Evolutionary conservation across 208 protist species (phyloP).

Genomic region (Trypanosoma rangeli): DNA sequence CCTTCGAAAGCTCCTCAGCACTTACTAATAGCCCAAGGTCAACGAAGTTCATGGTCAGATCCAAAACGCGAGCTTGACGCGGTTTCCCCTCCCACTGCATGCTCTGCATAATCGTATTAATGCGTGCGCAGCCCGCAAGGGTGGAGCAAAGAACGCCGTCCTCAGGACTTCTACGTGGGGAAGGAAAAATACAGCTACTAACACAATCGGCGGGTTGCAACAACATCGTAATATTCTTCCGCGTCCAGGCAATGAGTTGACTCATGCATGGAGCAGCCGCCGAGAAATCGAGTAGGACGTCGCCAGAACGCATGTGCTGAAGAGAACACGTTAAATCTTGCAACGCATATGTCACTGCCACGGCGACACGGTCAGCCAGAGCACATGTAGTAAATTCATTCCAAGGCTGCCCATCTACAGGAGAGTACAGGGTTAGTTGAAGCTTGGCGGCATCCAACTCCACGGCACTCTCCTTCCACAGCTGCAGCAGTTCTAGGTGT

Average conservation of each 20-base stretch:
- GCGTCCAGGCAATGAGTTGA: conserved; percentile 60
- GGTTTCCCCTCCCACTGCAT: conserved; percentile 18
- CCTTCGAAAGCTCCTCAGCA: background rate
- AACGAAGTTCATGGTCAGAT: conserved; percentile 61
- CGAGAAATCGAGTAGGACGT: conserved; percentile 73
- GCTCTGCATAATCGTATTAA: conserved; percentile 56
- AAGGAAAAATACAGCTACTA: conserved; percentile 41
- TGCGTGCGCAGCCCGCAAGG: conserved; percentile 47
- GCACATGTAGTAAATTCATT: background rate
- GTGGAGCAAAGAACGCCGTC: conserved; percentile 42
- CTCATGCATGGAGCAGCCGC: conserved; percentile 46
- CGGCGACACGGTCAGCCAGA: conserved; percentile 50
- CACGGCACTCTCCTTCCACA: conserved; percentile 51
- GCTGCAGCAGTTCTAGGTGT: conserved; percentile 48
- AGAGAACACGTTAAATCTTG: conserved; percentile 75
- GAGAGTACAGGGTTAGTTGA: conserved; percentile 63
- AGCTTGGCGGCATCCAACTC: conserved; percentile 45
- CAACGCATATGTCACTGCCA: conserved; percentile 48
- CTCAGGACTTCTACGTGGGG: conserved; percentile 50
- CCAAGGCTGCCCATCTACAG: conserved; percentile 65
- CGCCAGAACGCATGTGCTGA: conserved; percentile 55
- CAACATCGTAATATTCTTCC: conserved; percentile 54
- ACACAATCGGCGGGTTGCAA: conserved; percentile 42
- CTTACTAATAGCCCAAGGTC: conserved; percentile 50
- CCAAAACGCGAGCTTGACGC: conserved; percentile 19